Evolutionary conservation across 2,329 filamentous ascomycete species (phyloP).

Genomic region (Botrytis byssoidea): DNA sequence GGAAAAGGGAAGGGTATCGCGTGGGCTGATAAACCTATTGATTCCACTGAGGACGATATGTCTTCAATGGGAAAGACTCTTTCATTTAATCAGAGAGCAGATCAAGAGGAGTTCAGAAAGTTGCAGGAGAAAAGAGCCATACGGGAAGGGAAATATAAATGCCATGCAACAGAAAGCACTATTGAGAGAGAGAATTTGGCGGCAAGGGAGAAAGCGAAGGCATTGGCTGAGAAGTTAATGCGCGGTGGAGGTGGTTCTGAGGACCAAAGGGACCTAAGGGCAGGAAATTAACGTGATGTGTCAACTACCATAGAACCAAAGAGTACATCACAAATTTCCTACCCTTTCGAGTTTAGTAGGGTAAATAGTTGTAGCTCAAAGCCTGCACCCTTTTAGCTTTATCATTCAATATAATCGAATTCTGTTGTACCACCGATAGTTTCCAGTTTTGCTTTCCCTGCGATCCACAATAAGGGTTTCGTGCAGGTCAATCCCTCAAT

Average conservation of each 20-base stretch:
- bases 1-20: background rate
- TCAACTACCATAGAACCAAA: background rate
- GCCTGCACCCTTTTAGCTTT: background rate
- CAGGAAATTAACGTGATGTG: background rate
- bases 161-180: background rate
- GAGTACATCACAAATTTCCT: background rate
- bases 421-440: background rate
- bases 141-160: background rate
- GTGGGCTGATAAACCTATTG: background rate
- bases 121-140: conserved; percentile 2
- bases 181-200: background rate
- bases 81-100: conserved; percentile 2
- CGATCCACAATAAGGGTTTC: background rate
- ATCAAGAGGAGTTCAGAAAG: conserved; percentile 1
- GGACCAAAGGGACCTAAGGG: background rate
- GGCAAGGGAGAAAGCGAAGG: conserved; percentile 3
- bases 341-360: background rate
- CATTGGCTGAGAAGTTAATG: background rate
- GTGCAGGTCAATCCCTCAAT: background rate
- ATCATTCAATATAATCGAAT: background rate
- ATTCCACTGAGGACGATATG: too few relatives aligned
- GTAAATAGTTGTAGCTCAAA: background rate
- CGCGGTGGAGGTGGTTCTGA: background rate
- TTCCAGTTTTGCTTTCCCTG: background rate
- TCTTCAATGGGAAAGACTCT: background rate